Evolutionary conservation across 495 filamentous ascomycete genomes (phyloP).

Genomic region (Podospora bellae-mahoneyi): DNA sequence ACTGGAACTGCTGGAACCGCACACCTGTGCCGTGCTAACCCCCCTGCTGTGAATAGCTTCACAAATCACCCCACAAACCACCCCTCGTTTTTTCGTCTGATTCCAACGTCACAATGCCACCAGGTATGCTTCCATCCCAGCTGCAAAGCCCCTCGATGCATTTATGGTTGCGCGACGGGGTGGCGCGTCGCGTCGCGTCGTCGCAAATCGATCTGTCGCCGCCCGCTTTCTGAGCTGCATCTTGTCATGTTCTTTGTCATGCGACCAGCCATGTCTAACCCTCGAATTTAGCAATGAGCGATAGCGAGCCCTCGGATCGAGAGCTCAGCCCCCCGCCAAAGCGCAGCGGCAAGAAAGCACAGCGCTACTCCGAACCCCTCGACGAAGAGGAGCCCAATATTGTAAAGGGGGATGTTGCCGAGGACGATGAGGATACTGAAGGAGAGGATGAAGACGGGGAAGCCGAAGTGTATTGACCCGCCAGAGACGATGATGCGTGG

Average conservation of each 20-base stretch:
- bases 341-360: conserved; percentile 22
- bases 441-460: conserved; percentile 37
- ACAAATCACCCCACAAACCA: neutral
- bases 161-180: neutral
- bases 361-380: conserved; percentile 21
- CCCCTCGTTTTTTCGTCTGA: neutral
- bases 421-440: conserved; percentile 38
- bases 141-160: neutral
- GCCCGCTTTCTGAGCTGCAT: neutral
- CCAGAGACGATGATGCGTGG: neutral
- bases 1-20: neutral
- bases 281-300: conserved; percentile 10
- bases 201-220: neutral
- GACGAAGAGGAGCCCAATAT: conserved; percentile 16
- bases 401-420: conserved; percentile 30
- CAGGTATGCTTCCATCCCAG: conserved; percentile 16
- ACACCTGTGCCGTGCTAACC: no score
- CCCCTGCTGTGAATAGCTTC: neutral
- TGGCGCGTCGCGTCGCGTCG: neutral
- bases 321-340: conserved; percentile 17
- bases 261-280: neutral
- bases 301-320: conserved; percentile 10
- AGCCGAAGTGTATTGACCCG: conserved; percentile 39
- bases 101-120: conserved; percentile 12
- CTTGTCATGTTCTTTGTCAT: neutral